A percentile compares a stretch with the other conserved stretches of the same genome.
phyloP scores from a whole-genome alignment of 805 yeast species.

The Wickerhamiella musiphila region DNA sequence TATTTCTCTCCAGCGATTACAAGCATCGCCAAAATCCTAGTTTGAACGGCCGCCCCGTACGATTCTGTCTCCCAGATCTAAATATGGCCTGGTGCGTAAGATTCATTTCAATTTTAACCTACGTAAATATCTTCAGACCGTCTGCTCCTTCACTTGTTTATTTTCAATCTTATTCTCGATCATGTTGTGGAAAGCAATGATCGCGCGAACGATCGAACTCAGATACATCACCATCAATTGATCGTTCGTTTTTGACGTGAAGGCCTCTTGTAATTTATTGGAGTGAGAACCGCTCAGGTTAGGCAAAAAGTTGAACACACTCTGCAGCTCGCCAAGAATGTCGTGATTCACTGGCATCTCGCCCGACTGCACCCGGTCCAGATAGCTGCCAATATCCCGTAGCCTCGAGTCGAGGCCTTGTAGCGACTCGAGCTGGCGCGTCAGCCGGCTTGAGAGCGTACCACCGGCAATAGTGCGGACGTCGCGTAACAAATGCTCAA shows the following conservation, averaged over 20 bases:
- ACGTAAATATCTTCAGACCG: no score
- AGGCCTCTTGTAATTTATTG: constrained; percentile 44
- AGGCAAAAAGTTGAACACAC: constrained; percentile 84
- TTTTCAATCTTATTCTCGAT: constrained; percentile 90
- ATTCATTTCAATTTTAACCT: no score
- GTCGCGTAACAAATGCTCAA: constrained; percentile 86
- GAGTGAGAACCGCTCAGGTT: constrained; percentile 32
- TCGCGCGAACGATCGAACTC: constrained; percentile 77
- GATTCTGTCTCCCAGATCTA: no score
- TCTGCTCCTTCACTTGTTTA: constrained; percentile 32
- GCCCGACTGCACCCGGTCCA: constrained; percentile 53
- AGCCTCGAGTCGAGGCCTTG: constrained; percentile 71
- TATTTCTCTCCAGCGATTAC: no score
- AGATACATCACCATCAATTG: constrained; percentile 89
- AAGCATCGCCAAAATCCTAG: no score
- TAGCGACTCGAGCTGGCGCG: constrained; percentile 76
- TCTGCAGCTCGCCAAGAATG: constrained; percentile 83
- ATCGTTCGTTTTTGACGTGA: constrained; percentile 86
- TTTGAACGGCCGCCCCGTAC: no score
- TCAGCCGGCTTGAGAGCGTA: constrained; percentile 64
- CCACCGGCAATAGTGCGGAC: constrained; percentile 96
- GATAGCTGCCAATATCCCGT: constrained; percentile 57
- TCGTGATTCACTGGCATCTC: constrained; percentile 76
- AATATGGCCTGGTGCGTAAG: no score
- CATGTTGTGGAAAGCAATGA: constrained; percentile 89